Conservation (phyloP, 257 asterid genomes). For the Lycium barbarum region DNA sequence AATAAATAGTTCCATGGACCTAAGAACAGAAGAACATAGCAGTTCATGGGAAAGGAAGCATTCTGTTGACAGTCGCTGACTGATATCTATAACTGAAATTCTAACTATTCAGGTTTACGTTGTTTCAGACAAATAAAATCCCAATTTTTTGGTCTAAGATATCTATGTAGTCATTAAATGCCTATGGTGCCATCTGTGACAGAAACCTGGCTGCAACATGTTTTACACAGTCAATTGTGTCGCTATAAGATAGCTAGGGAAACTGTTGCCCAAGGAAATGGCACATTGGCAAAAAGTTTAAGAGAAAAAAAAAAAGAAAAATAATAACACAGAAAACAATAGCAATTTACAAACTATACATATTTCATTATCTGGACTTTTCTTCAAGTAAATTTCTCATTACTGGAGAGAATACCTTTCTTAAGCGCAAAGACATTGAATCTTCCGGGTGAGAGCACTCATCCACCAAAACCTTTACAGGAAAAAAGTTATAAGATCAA, state of each 20-base stretch:
- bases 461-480: not conserved
- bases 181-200: not conserved
- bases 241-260: not conserved
- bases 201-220: no score
- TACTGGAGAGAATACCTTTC: not conserved
- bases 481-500: not conserved
- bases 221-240: not conserved
- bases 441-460: not conserved
- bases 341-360: constrained; percentile 15
- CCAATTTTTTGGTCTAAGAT: not conserved
- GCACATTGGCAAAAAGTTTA: not conserved
- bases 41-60: constrained; percentile 15
- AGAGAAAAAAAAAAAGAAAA: not conserved
- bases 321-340: not conserved
- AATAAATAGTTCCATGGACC: not conserved
- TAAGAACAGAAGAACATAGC: not conserved
- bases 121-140: not conserved
- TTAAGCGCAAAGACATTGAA: not conserved
- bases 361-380: not conserved
- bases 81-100: not conserved
- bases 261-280: not conserved
- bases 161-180: not conserved
- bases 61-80: not conserved
- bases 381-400: not conserved
- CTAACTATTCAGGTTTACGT: not conserved